phyloP scores from a whole-genome alignment of 257 asterid species.

The Coffea canephora region DNA sequence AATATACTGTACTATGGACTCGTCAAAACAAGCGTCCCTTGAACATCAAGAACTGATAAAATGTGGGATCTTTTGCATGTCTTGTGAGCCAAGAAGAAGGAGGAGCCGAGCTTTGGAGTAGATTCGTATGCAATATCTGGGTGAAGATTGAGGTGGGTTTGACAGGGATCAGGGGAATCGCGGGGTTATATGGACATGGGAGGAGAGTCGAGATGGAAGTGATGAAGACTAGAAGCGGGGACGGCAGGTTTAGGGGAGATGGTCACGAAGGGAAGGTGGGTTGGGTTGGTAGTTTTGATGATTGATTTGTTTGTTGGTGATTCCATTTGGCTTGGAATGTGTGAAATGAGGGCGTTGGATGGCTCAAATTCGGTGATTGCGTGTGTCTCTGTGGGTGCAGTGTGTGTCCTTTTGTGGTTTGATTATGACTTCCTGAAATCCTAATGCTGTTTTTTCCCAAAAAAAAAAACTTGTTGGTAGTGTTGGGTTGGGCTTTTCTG shows the following conservation, averaged over 20 bases:
- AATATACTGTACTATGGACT: neutral
- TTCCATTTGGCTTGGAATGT: neutral
- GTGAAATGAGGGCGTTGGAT: neutral
- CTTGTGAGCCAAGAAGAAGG: neutral
- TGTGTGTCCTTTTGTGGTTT: too few species aligned
- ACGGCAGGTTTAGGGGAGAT: neutral
- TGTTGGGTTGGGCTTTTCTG: too few species aligned
- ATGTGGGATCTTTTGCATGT: constrained; percentile 4
- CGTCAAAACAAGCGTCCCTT: neutral
- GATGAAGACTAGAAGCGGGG: neutral
- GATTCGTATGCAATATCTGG: neutral
- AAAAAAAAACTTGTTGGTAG: too few species aligned
- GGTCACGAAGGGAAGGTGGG: neutral
- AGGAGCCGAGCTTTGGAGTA: neutral
- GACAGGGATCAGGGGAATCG: neutral
- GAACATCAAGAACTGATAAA: neutral
- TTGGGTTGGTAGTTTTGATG: neutral
- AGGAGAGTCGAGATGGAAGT: neutral
- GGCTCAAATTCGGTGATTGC: neutral
- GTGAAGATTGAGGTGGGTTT: neutral
- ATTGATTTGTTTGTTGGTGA: neutral
- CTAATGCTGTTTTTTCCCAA: too few species aligned
- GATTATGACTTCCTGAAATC: too few species aligned
- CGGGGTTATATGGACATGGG: neutral
- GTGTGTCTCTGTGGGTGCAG: too few species aligned